Base-by-base conservation (phyloP, 176 grass and related monocot genomes). In the Ensete ventricosum region DNA sequence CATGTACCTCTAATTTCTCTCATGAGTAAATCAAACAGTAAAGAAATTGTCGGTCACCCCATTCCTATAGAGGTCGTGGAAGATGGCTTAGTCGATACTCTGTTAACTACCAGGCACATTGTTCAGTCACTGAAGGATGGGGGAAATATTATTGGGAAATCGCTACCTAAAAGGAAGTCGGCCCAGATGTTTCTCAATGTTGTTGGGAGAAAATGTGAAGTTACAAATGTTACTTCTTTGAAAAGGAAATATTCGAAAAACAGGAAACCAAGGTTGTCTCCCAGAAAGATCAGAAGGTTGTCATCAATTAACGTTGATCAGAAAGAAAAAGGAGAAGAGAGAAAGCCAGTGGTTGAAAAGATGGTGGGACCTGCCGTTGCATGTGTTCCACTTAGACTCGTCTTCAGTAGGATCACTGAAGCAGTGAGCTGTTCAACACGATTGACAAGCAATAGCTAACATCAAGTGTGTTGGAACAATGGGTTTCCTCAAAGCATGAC, bases 341-440 rank as follows among this genome's bases (percentile, higher is more conserved):
- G 81, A 73, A 95, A 83, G 51, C 23, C 83, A n/a, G 69, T 88
- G 73, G 79, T 95, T 82, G 83, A 66, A 54, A 88, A 86, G 74
- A 80, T 89, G 55, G 72, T 68, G 17, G 83, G 86, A 78, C 83
- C 88, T 55, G 84, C 86, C 3, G 85, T 95, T 2, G 84, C 91
- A 0, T 99, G 91, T 50, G 87, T 95, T 25, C 96, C 96, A 1
- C 82, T 99, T 69, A 88, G 96, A 60, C 84, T 95, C 25, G 96
- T 95, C 82, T 99, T 99, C 81, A 99, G 96, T 88, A 91, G 96
- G 83, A 95, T 95, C 76, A 91, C 91, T 64, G 96, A 99, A 80
- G 91, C 88, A 48, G 69, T 99, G 81, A 94, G 70, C 29, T 99
- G 82, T 73, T 77, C 81, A n/a, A 66, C 76, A 73, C 88, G 84